Base-by-base conservation (phyloP, 1,284 basidiomycete genomes). In the Marasmius tenuissimus region DNA sequence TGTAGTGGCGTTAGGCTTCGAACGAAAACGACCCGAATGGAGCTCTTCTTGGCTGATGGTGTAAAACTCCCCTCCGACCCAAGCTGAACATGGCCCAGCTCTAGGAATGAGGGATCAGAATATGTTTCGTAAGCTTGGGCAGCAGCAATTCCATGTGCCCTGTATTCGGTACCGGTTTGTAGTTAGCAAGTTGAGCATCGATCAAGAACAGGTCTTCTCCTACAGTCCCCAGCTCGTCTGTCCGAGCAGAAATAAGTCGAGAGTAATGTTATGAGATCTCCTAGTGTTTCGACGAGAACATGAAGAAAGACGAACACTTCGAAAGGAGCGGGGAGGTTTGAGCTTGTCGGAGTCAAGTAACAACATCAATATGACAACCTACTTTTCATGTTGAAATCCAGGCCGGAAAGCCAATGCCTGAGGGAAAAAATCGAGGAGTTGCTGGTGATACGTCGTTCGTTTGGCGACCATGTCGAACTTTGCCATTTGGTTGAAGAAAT, bases 401-500 rank as follows among this genome's bases (percentile, higher is more conserved):
- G 59, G 40, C 8, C 53, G 39, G 40, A 45, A 9, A 34, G 5
- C 16, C 27, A 48, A 40, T 20, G 59, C 59, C 3, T 27, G 10
- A 2, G 52, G 34, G 39, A 60, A 38, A 35, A 48, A 60, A 11
- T 22, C 14, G n/a, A 45, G 18, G 10, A 60, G n/a, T 35, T 16
- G 14, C n/a, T 60, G 42, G 18, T 48, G 34, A 18, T 55, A 60
- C 37, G 20, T 60, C 10, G 52, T 60, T 14, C 48, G 40, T 12
- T 60, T 60, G 4, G 39, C 38, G 14, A 49, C 4, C 1, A 48
- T 11, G 45, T 60, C 59, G n/a, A 60, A 49, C 22, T 60, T 53
- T 48, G 59, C 59, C 52, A 60, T 45, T 42, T 60, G 52, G 16
- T 20, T 9, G 45, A 48, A 60, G 16, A 60, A 47, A 18, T 4